Percentiles rank a stretch among this genome's conserved stretches.
Evolutionary conservation across 2,329 filamentous ascomycete species (phyloP).

Genomic region (Hymenotorrendiella dingleyae): DNA sequence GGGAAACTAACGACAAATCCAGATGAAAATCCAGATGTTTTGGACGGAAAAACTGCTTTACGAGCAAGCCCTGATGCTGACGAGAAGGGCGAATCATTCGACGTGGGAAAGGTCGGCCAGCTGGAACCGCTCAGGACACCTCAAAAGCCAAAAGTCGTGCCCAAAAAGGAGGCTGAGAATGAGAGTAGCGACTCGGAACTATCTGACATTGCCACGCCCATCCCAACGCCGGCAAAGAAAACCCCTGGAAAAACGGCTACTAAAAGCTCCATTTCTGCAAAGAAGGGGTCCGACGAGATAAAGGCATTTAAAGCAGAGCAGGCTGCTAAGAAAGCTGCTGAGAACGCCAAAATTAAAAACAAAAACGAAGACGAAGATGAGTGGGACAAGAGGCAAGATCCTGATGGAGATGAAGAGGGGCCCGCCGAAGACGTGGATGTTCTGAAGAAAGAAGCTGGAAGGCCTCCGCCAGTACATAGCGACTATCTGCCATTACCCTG

Average conservation of each 20-base stretch:
- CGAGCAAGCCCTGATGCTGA: constrained; percentile 29
- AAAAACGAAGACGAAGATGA: constrained; percentile 22
- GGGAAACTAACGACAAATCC: constrained; percentile 26
- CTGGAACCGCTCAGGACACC: constrained; percentile 1
- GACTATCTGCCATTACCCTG: constrained; percentile 79
- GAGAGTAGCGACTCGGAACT: constrained; percentile 20
- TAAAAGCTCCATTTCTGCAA: constrained; percentile 28
- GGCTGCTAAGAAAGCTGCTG: constrained; percentile 25
- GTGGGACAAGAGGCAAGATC: constrained; percentile 24
- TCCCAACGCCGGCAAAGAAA: constrained; percentile 14
- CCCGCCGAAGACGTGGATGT: constrained; percentile 25
- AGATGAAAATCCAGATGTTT: constrained; percentile 26
- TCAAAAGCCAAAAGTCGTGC: constrained; percentile 7
- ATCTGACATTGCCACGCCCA: constrained; percentile 11
- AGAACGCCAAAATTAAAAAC: constrained; percentile 20
- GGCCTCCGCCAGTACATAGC: constrained; percentile 73
- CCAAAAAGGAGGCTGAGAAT: constrained; percentile 9
- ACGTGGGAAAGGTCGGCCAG: constrained; percentile 12
- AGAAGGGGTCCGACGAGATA: constrained; percentile 29
- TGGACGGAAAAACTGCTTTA: constrained; percentile 28
- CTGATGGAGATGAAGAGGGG: constrained; percentile 25
- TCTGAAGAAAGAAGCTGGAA: constrained; percentile 26
- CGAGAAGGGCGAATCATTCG: constrained; percentile 24
- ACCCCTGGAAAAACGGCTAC: constrained; percentile 25
- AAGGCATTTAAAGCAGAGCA: constrained; percentile 29